phyloP scores from a whole-genome alignment of 2,329 filamentous ascomycete species.

The Lecanoromycetidae sp. region DNA sequence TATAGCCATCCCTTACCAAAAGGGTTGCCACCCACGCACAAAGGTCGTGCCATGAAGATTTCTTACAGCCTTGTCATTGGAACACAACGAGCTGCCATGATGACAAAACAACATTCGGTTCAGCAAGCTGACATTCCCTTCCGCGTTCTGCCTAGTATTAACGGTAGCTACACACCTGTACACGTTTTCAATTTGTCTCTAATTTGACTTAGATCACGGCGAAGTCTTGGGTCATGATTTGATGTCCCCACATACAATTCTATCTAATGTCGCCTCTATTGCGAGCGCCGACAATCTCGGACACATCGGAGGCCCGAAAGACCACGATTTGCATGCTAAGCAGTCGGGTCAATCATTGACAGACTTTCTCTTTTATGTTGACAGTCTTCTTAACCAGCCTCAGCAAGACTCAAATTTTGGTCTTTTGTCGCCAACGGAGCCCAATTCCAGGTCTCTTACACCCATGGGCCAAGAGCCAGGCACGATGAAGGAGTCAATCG shows the following conservation, averaged over 20 bases:
- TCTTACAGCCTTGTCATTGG: conserved; percentile 83
- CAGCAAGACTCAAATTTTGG: conserved; percentile 44
- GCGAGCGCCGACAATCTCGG: conserved; percentile 29
- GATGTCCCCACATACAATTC: conserved; percentile 82
- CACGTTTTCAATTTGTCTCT: conserved; percentile 19
- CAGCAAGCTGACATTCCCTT: conserved; percentile 89
- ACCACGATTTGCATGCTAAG: neutral
- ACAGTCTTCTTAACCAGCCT: conserved; percentile 55
- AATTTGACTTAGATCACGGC: conserved; percentile 44
- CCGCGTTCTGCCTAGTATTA: conserved; percentile 83
- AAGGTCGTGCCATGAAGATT: conserved; percentile 88
- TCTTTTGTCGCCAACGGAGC: conserved; percentile 62
- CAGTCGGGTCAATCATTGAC: conserved; percentile 31
- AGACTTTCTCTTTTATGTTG: conserved; percentile 66
- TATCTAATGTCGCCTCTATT: conserved; percentile 62
- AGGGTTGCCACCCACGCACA: conserved; percentile 81
- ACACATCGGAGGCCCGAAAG: neutral
- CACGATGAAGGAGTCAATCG: conserved; percentile 72
- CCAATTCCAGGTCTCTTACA: conserved; percentile 39
- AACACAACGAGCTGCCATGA: conserved; percentile 70
- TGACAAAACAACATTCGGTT: conserved; percentile 65
- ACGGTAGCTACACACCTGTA: conserved; percentile 38
- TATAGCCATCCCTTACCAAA: conserved; percentile 78
- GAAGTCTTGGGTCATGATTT: conserved; percentile 87
- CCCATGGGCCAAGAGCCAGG: conserved; percentile 44